Conservation (phyloP, 1,284 basidiomycete genomes). For the Limonomyces culmigenus region DNA sequence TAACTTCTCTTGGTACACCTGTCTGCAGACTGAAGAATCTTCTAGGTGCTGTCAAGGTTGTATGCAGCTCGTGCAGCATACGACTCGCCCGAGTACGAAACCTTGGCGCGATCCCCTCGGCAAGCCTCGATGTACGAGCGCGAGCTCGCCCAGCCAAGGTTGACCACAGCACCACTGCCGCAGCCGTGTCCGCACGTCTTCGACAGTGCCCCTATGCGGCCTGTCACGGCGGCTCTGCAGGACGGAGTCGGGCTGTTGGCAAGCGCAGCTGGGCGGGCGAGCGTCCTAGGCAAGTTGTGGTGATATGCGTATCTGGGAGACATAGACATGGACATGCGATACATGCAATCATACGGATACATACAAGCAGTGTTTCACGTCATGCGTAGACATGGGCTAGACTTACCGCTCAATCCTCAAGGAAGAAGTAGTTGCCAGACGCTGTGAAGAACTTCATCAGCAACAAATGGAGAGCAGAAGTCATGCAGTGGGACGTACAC, state of each 20-base stretch:
- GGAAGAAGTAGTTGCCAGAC: conserved; percentile 78
- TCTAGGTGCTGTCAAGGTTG: conserved; percentile 37
- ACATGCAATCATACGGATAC: no score
- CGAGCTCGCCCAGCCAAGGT: conserved; percentile 40
- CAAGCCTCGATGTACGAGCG: conserved; percentile 60
- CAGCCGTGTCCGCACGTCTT: conserved; percentile 66
- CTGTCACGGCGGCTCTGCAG: conserved; percentile 57
- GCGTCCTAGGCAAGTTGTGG: conserved; percentile 48
- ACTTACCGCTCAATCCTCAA: conserved; percentile 57
- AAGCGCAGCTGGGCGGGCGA: conserved; percentile 26
- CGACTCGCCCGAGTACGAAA: conserved; percentile 27
- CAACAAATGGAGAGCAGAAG: conserved; percentile 1
- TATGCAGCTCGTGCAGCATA: conserved; percentile 34
- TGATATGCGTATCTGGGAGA: no score
- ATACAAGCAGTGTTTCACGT: no score
- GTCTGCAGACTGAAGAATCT: neutral
- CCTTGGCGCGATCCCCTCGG: conserved; percentile 28
- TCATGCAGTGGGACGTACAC: conserved; percentile 24
- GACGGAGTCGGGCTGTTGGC: conserved; percentile 49
- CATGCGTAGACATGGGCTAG: no score
- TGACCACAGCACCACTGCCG: conserved; percentile 30
- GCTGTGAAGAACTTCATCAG: conserved; percentile 22
- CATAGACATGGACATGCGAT: no score
- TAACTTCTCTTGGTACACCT: conserved; percentile 1
- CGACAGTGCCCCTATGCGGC: conserved; percentile 57